A percentile compares a stretch with the other conserved stretches of the same genome.
Evolutionary conservation across 2,329 filamentous ascomycete species (phyloP).

Genomic region (Calonectria pteridis): DNA sequence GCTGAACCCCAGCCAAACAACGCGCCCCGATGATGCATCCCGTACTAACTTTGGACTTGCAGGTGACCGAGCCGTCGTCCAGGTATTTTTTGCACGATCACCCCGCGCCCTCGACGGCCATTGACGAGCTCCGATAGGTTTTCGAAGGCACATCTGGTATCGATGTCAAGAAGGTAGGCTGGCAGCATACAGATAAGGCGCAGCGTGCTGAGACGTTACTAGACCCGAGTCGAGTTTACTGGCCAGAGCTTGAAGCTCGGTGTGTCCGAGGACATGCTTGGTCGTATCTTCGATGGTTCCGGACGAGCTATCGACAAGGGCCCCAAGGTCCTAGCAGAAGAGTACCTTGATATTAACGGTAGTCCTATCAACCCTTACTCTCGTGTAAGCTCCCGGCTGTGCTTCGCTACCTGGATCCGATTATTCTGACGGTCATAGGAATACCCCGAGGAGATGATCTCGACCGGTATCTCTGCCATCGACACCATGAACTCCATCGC

Average conservation of each 20-base stretch:
- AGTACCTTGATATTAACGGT: conserved; percentile 99
- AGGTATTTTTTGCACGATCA: conserved; percentile 69
- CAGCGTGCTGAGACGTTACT: conserved; percentile 44
- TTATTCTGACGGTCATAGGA: conserved; percentile 67
- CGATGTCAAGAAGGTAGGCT: conserved; percentile 94
- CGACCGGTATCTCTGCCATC: conserved; percentile 98
- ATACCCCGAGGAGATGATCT: conserved; percentile 99
- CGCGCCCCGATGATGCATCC: conserved; percentile 26
- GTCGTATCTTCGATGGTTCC: conserved; percentile 98
- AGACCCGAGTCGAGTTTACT: conserved; percentile 98
- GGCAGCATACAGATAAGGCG: conserved; percentile 9
- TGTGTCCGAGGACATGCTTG: conserved; percentile 99
- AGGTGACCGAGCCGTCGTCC: conserved; percentile 95
- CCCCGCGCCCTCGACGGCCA: conserved; percentile 21
- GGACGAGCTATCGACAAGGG: conserved; percentile 99
- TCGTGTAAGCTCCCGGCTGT: conserved; percentile 70
- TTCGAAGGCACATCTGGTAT: conserved; percentile 98
- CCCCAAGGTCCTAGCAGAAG: conserved; percentile 96
- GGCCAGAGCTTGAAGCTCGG: conserved; percentile 98
- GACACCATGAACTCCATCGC: conserved; percentile 99
- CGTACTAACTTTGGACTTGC: conserved; percentile 35
- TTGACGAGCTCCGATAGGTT: conserved; percentile 69
- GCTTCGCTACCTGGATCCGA: background rate
- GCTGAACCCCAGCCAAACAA: conserved; percentile 11
- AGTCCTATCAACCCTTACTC: conserved; percentile 99